phyloP scores from a whole-genome alignment of 108 stramenopile genomes.

The Cylindrotheca fusiformis region DNA sequence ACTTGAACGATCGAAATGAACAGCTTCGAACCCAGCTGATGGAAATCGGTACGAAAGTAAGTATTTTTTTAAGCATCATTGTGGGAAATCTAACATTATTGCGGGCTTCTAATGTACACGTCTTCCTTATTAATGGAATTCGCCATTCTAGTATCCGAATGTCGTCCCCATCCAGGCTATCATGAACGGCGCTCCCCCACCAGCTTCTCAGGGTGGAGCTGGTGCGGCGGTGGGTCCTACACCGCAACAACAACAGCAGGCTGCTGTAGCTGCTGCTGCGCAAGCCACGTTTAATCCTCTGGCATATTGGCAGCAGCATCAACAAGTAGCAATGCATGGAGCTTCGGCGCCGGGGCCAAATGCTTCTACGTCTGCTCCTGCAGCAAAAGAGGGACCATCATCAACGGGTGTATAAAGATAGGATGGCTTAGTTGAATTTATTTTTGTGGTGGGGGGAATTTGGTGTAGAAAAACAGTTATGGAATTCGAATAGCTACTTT shows the following conservation, averaged over 20 bases:
- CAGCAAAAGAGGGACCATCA: too few species aligned
- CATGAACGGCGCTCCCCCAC: conserved; percentile 31
- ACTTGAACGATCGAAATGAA: conserved; percentile 81
- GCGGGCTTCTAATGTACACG: background rate
- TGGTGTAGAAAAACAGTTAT: too few species aligned
- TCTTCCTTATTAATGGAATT: background rate
- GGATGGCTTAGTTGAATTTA: too few species aligned
- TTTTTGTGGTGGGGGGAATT: too few species aligned
- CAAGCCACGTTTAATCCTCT: background rate
- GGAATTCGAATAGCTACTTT: too few species aligned
- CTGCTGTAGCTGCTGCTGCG: background rate
- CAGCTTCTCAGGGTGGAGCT: conserved; percentile 2
- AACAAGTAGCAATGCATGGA: too few species aligned
- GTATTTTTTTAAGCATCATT: too few species aligned
- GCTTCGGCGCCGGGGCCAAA: too few species aligned
- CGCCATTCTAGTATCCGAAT: conserved; percentile 55
- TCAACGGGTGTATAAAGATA: too few species aligned
- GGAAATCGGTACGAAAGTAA: conserved; percentile 77
- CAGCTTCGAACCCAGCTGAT: conserved; percentile 60
- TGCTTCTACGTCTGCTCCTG: too few species aligned
- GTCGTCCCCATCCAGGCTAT: conserved; percentile 73
- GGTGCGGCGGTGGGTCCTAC: background rate
- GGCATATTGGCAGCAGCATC: background rate
- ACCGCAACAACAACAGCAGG: background rate
- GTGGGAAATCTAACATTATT: conserved; percentile 1